Base-by-base conservation (phyloP, 208 protist genomes). In the Leishmania guyanensis region DNA sequence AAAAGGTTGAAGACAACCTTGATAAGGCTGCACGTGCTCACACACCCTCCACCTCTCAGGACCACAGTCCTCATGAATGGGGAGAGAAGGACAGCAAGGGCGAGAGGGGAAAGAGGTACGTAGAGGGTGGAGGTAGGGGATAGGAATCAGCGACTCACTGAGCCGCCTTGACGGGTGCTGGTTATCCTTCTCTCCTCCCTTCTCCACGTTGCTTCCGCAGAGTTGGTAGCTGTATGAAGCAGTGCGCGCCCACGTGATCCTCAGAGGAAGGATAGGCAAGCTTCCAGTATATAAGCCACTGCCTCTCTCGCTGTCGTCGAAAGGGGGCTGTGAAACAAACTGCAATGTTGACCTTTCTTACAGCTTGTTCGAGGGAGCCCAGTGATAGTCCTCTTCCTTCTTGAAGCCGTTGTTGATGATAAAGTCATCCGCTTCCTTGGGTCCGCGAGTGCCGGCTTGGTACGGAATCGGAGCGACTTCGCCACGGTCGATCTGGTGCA, bases 401-500 rank as follows among this genome's bases (percentile, higher is more conserved):
- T 93, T 92, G 88, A 92, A 95, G 20, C 94, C 94, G 51, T 75
- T 88, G 33, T 84, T 70, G 14, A 80, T 20, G 54, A 95, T 85
- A 69, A 97, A 89, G 0, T 90, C 85, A 62, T 98, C 87, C 16
- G 92, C 93, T 80, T 91, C 93, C 68, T 82, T 85, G 14, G 96
- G 96, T 8, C 96, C 96, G 53, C 92, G 87, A 1, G 91, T 93
- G 54, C 95, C 96, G n/a, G 96, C 93, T 56, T 69, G 53, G 84
- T 98, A 97, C 26, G 90, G 89, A 50, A 94, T 86, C 50, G 89
- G 88, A 74, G 78, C 50, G 14, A 97, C 20, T 70, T 91, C 84
- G 4, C 94, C 93, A 39, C 78, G 39, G 71, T 98, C 95, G 77
- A 98, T 96, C 80, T 96, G 86, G 51, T 97, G 85, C 29, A 98